Evolutionary conservation across 371 early-diverging fungal species (phyloP).

Genomic region (Batkoa obscura): DNA sequence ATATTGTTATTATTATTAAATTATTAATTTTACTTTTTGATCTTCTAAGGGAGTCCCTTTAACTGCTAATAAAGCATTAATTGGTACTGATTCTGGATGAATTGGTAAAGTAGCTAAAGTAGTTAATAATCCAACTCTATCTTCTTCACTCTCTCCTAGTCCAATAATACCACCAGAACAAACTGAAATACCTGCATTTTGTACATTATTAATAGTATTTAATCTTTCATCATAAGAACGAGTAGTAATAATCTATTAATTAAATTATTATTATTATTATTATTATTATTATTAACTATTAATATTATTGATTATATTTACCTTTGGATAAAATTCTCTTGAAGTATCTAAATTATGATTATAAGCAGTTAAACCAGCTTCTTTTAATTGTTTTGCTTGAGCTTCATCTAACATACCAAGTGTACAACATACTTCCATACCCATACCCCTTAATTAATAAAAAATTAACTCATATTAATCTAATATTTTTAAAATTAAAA

Average conservation of each 20-base stretch:
- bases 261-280: not conserved
- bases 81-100: constrained; percentile 73
- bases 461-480: not conserved
- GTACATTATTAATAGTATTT: constrained; percentile 51
- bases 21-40: constrained; percentile 25
- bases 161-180: constrained; percentile 83
- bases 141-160: constrained; percentile 51
- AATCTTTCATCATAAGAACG: constrained; percentile 66
- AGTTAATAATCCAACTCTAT: constrained; percentile 59
- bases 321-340: constrained; percentile 63
- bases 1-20: not conserved
- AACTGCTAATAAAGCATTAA: constrained; percentile 68
- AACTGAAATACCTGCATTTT: constrained; percentile 67
- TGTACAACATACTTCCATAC: constrained; percentile 82
- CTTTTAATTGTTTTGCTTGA: constrained; percentile 57
- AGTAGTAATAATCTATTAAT: constrained; percentile 49
- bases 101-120: constrained; percentile 51
- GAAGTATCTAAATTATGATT: constrained; percentile 80
- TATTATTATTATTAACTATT: too few relatives aligned
- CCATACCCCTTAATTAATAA: constrained; percentile 39
- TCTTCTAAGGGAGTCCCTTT: constrained; percentile 63
- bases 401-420: constrained; percentile 64
- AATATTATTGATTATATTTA: constrained; percentile 9
- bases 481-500: not conserved
- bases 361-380: constrained; percentile 76